Base-by-base conservation (phyloP, 1,284 basidiomycete genomes). In the Polyporus tsugae region DNA sequence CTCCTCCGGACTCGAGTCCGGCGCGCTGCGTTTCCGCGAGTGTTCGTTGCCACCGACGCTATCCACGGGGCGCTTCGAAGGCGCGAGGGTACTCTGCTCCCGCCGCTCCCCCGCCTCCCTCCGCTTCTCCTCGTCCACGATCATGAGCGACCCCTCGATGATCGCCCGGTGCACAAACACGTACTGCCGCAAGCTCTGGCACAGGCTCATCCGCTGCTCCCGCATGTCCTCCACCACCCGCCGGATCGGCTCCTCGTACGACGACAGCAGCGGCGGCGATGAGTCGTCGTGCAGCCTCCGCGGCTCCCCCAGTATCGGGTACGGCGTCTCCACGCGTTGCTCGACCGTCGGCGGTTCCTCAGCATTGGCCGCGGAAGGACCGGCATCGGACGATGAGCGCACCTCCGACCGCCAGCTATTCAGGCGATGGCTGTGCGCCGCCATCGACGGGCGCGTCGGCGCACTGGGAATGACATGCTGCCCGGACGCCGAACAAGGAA, bases 141-240 rank as follows among this genome's bases (percentile, higher is more conserved):
- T 85, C 82, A 87, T 85, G 76, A 97, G 80, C 58, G 92, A 89
- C 38, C 94, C 92, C 77, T 95, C 91, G 65, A 96, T 89, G 70
- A 97, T 87, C 19, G 92, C 94, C 41, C 91, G 90, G 77, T 97
- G 94, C 36, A 95, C 93, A 78, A 96, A 97, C 29, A 96, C 89
- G 76, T 95, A 97, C 81, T 97, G 95, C 69, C 95, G 83, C 75
- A 96, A 80, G 76, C 91, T 95, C 83, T 96, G 95, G 75, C 95
- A 95, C 67, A 97, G 80, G 75, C 93, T 95, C 95, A 97, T 97
- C 62, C 95, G 83, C 81, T 97, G 95, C 77, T 95, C 90, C 60
- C 95, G 87, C 92, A 97, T 95, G 75, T 95, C 94, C 78, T 94
- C 92, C 36, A 97, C 82, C 3, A 96, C 87, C 65, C 89, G 85